Evolutionary conservation across 2,329 filamentous ascomycete species (phyloP).

Genomic region (Pestalotiopsis sp.): DNA sequence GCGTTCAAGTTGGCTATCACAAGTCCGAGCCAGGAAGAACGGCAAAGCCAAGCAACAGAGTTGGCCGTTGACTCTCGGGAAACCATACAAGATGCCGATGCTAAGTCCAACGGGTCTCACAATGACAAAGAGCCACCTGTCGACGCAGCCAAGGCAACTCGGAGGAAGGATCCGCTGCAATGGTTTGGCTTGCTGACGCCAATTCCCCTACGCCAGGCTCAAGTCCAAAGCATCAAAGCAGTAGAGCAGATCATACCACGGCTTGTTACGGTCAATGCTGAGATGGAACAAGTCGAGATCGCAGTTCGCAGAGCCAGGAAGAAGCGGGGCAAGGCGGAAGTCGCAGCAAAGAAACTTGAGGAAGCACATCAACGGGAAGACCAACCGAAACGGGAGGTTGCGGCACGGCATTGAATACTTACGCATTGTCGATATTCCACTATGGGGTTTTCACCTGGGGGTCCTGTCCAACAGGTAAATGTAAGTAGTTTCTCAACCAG

Average conservation of each 20-base stretch:
- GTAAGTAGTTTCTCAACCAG: not conserved
- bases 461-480: not conserved
- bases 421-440: not conserved
- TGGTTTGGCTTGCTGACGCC: slow-evolving; percentile 62
- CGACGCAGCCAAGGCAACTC: slow-evolving; percentile 14
- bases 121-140: slow-evolving; percentile 13
- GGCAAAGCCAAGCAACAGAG: not conserved
- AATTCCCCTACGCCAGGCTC: slow-evolving; percentile 56
- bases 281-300: slow-evolving; percentile 69
- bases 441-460: not conserved
- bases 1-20: not conserved
- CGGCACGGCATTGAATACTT: not conserved
- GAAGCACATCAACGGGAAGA: slow-evolving; percentile 9
- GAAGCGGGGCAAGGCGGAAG: slow-evolving; percentile 51
- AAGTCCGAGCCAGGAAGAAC: not conserved
- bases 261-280: slow-evolving; percentile 58
- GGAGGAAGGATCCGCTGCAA: slow-evolving; percentile 54
- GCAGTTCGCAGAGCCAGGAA: slow-evolving; percentile 67
- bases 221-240: slow-evolving; percentile 56
- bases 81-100: not conserved
- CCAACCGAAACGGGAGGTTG: not conserved
- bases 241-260: slow-evolving; percentile 61
- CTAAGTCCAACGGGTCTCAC: slow-evolving; percentile 17
- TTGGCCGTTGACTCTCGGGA: not conserved
- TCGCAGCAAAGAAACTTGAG: slow-evolving; percentile 31